These are phyloP conservation scores for Xylaria cubensis DNA, from an alignment of 495 filamentous ascomycete species.

Conservation along the genomic window DNA sequence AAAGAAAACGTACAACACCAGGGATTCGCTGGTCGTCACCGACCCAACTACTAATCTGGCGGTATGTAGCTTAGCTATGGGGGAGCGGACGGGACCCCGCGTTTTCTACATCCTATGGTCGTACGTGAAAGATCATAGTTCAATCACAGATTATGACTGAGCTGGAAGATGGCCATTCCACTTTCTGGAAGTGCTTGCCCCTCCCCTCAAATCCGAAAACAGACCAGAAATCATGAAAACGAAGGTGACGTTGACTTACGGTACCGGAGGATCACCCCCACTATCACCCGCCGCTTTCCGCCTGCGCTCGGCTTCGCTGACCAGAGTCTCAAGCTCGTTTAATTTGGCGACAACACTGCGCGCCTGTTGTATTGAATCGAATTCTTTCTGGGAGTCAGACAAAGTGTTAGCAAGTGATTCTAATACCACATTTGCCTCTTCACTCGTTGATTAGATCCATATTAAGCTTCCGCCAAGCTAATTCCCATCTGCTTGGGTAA, in stretches of 20 bases:
- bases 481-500: background rate
- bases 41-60: constrained; percentile 55
- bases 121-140: constrained; percentile 38
- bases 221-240: constrained; percentile 8
- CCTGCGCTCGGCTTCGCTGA: constrained; percentile 69
- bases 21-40: constrained; percentile 58
- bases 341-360: constrained; percentile 74
- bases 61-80: constrained; percentile 50
- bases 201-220: constrained; percentile 1
- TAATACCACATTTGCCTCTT: too few species aligned
- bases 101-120: constrained; percentile 53
- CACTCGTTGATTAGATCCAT: too few species aligned
- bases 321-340: constrained; percentile 81
- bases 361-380: constrained; percentile 75
- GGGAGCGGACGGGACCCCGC: constrained; percentile 60
- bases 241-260: constrained; percentile 49
- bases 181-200: background rate
- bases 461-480: background rate
- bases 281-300: constrained; percentile 55
- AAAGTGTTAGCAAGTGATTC: constrained; percentile 17
- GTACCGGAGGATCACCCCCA: constrained; percentile 42
- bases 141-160: constrained; percentile 32
- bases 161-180: background rate
- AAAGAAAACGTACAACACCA: constrained; percentile 54
- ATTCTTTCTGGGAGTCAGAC: constrained; percentile 64